These are phyloP conservation scores for Macrolepiota fuliginosa DNA, from an alignment of 768 basidiomycete species.

Conservation along the genomic window DNA sequence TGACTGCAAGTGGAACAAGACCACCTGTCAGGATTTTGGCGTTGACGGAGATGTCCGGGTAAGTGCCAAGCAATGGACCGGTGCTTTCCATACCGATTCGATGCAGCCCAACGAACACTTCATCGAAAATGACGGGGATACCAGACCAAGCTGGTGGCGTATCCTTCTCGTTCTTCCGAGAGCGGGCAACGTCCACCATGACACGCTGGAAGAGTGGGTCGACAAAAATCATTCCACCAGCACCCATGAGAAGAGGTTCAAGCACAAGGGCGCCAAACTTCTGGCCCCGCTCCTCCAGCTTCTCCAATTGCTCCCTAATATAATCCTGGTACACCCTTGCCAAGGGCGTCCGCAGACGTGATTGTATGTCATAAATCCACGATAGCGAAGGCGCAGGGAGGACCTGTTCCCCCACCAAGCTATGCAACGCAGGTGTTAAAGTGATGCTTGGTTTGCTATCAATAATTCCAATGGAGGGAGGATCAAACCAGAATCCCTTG, in stretches of 20 bases:
- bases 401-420: constrained; percentile 24
- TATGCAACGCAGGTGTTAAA: constrained; percentile 48
- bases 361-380: constrained; percentile 67
- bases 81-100: constrained; percentile 75
- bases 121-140: constrained; percentile 91
- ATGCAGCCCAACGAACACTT: constrained; percentile 93
- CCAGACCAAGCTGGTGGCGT: constrained; percentile 50
- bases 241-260: constrained; percentile 92
- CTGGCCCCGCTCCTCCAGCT: constrained; percentile 37
- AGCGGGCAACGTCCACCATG: constrained; percentile 77
- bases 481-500: constrained; percentile 92
- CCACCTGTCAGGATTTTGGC: constrained; percentile 96
- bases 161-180: constrained; percentile 26
- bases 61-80: constrained; percentile 60
- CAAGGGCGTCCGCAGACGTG: constrained; percentile 57
- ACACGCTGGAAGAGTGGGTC: constrained; percentile 95
- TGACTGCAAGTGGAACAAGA: constrained; percentile 81
- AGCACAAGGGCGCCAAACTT: constrained; percentile 76
- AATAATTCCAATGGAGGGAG: constrained; percentile 73
- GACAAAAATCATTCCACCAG: constrained; percentile 96
- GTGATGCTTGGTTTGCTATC: constrained; percentile 54
- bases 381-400: constrained; percentile 45
- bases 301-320: constrained; percentile 50
- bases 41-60: constrained; percentile 88
- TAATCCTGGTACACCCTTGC: constrained; percentile 61